Conservation (phyloP, 2,329 filamentous ascomycete species). For the Neonectria coccinea region DNA sequence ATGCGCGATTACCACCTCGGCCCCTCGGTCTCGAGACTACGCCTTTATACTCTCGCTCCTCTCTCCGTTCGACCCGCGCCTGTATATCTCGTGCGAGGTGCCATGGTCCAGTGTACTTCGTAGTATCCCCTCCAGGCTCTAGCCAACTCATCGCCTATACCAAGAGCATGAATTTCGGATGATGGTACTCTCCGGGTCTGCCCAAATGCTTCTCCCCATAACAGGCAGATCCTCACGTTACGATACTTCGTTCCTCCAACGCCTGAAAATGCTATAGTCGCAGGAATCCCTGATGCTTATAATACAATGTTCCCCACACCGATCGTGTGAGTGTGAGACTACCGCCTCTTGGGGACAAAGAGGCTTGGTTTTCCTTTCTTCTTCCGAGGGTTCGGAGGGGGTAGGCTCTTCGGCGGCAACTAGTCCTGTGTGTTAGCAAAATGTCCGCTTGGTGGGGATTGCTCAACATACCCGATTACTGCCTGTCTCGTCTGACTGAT, state of each 20-base stretch:
- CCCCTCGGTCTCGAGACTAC: background rate
- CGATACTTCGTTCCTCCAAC: conserved; percentile 31
- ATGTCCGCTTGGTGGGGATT: background rate
- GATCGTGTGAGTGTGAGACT: conserved; percentile 1
- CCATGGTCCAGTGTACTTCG: background rate
- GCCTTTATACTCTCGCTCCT: background rate
- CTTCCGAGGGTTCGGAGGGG: conserved; percentile 50
- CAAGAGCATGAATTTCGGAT: conserved; percentile 5
- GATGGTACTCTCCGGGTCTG: background rate
- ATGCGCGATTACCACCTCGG: background rate
- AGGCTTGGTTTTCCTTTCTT: conserved; percentile 58
- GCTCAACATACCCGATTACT: conserved; percentile 37
- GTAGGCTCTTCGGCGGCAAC: conserved; percentile 36
- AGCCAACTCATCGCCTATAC: conserved; percentile 1
- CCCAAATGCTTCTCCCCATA: conserved; percentile 13
- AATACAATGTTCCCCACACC: conserved; percentile 17
- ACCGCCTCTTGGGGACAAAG: conserved; percentile 57
- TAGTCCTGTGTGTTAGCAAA: conserved; percentile 32
- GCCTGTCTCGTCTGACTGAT: conserved; percentile 31
- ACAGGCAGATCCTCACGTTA: background rate
- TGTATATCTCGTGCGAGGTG: conserved; percentile 11
- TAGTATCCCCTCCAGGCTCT: background rate
- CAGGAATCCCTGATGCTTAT: conserved; percentile 24
- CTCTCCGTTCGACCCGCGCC: background rate
- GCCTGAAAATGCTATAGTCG: conserved; percentile 35